These are phyloP conservation scores for Alternaria sp. DNA, from an alignment of 2,329 filamentous ascomycete genomes.

Conservation along the genomic window DNA sequence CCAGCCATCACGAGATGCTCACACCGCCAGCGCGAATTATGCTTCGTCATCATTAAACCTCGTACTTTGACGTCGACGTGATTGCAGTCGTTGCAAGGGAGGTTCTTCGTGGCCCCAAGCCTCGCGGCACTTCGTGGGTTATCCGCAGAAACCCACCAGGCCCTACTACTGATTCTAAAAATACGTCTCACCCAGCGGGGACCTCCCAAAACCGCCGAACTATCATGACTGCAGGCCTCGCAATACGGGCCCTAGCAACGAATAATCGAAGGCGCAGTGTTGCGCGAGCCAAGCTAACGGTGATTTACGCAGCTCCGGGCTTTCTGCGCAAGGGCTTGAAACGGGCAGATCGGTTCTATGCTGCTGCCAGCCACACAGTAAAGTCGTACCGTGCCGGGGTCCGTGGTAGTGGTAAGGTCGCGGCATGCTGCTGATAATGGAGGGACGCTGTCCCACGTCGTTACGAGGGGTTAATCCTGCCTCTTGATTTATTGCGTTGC, in stretches of 20 bases:
- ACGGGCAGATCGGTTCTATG: conserved; percentile 31
- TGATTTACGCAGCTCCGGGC: conserved; percentile 23
- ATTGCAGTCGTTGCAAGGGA: conserved; percentile 19
- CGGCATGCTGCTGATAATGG: conserved; percentile 35
- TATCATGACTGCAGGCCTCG: conserved; percentile 23
- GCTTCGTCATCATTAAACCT: conserved; percentile 21
- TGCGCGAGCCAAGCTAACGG: conserved; percentile 34
- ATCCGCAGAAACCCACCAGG: conserved; percentile 8
- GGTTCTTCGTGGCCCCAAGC: conserved; percentile 25
- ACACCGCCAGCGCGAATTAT: conserved; percentile 10
- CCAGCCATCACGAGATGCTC: conserved; percentile 15
- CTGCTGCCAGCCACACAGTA: conserved; percentile 30
- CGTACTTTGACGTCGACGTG: conserved; percentile 6
- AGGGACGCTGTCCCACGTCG: conserved; percentile 32
- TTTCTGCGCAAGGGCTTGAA: conserved; percentile 33
- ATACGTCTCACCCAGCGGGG: conserved; percentile 21
- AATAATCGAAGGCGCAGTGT: conserved; percentile 36
- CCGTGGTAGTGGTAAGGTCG: conserved; percentile 21
- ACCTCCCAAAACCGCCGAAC: conserved; percentile 16
- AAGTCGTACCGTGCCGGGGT: conserved; percentile 32
- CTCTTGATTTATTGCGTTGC: conserved; percentile 29
- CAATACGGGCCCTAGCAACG: conserved; percentile 26
- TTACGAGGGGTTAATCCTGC: conserved; percentile 27
- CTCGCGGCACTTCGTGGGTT: conserved; percentile 24
- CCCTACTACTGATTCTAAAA: conserved; percentile 21